Conservation (phyloP, 495 filamentous ascomycete species). For the Xylaria longipes region DNA sequence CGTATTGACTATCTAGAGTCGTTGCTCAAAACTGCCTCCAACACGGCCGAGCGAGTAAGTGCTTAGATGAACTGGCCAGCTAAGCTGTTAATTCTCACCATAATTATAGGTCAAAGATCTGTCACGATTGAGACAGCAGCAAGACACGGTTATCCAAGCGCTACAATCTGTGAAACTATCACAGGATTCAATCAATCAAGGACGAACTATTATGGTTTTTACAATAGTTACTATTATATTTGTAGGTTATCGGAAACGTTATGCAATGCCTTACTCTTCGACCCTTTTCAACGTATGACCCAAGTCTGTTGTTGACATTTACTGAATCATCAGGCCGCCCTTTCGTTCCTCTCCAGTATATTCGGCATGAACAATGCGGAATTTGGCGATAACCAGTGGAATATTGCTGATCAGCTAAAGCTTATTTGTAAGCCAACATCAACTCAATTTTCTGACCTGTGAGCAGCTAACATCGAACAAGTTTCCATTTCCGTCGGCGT, state of each 20-base stretch:
- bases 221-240: slow-evolving; percentile 61
- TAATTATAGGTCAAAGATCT: slow-evolving; percentile 38
- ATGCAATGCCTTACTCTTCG: neutral
- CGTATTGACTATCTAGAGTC: slow-evolving; percentile 24
- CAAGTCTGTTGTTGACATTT: neutral
- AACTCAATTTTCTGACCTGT: neutral
- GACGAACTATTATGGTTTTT: slow-evolving; percentile 60
- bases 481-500: slow-evolving; percentile 11
- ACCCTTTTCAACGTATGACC: too few relatives aligned
- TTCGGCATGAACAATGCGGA: slow-evolving; percentile 28
- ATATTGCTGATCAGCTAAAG: slow-evolving; percentile 1
- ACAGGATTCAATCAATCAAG: slow-evolving; percentile 56
- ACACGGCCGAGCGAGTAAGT: slow-evolving; percentile 11
- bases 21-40: slow-evolving; percentile 22
- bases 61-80: neutral
- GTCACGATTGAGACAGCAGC: slow-evolving; percentile 61
- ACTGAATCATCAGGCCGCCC: neutral
- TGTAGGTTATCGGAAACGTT: slow-evolving; percentile 9
- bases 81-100: neutral
- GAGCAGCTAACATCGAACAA: neutral
- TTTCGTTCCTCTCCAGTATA: slow-evolving; percentile 28
- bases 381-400: slow-evolving; percentile 22
- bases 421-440: neutral
- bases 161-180: slow-evolving; percentile 56
- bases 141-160: slow-evolving; percentile 60